phyloP scores from a whole-genome alignment of 208 protist species.

The Trypanosoma vivax region DNA sequence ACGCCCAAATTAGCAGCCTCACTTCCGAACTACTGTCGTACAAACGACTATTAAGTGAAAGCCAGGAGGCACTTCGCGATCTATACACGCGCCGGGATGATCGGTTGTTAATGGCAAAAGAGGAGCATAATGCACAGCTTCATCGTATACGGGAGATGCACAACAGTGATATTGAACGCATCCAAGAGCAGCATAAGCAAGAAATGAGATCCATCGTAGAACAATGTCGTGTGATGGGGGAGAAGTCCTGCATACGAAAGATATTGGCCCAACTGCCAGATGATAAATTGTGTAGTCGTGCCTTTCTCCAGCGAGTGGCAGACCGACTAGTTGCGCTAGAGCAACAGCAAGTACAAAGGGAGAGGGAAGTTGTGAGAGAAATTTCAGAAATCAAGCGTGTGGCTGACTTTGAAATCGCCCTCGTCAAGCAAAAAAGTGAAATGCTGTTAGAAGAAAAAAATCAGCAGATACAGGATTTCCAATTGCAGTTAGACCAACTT shows the following conservation, averaged over 20 bases:
- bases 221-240: not conserved
- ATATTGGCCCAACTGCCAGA: not conserved
- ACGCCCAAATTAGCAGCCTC: constrained; percentile 18
- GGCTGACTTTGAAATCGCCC: constrained; percentile 51
- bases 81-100: constrained; percentile 34
- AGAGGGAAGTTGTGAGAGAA: constrained; percentile 47
- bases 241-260: constrained; percentile 4
- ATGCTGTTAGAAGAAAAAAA: constrained; percentile 78
- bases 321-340: constrained; percentile 68
- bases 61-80: constrained; percentile 23
- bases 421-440: constrained; percentile 52
- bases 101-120: constrained; percentile 22
- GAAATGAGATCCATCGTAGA: constrained; percentile 26
- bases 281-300: not conserved
- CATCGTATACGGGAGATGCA: constrained; percentile 31
- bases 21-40: constrained; percentile 19
- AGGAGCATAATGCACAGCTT: constrained; percentile 29
- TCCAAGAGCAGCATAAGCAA: constrained; percentile 34
- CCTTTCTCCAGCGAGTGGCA: constrained; percentile 46
- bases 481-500: constrained; percentile 60
- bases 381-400: constrained; percentile 50
- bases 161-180: constrained; percentile 35
- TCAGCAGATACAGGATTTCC: constrained; percentile 73
- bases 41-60: constrained; percentile 21
- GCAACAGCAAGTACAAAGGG: constrained; percentile 38